Evolutionary conservation across 371 early-diverging fungal genomes (phyloP).

Genomic region (Blastocladiella emersonii): DNA sequence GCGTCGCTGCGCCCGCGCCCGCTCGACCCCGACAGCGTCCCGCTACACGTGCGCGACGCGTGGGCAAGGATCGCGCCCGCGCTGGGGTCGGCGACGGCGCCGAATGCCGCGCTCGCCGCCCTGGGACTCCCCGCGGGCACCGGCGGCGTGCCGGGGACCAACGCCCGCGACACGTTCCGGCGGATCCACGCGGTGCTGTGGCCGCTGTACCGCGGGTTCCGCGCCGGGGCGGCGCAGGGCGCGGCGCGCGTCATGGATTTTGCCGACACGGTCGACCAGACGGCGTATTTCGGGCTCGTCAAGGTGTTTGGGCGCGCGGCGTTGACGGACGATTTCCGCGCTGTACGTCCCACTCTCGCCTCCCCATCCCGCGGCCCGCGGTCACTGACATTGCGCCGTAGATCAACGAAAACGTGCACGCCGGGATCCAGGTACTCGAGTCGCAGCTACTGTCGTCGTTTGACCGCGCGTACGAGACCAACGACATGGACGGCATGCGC

Average conservation of each 20-base stretch:
- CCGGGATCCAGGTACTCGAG: slow-evolving; percentile 33
- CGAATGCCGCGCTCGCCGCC: not conserved
- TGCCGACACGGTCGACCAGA: not conserved
- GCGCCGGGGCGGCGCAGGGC: not conserved
- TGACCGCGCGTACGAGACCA: slow-evolving; percentile 58
- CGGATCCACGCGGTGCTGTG: not conserved
- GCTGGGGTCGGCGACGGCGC: not conserved
- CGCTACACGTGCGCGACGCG: not conserved
- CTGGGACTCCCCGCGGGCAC: not conserved
- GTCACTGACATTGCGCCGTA: not conserved
- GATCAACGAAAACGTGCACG: not conserved
- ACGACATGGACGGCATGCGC: slow-evolving; percentile 51
- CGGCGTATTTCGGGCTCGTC: not conserved
- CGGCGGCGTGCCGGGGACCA: not conserved
- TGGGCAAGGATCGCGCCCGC: not conserved
- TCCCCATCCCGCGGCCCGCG: too few species aligned
- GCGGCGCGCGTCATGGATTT: not conserved
- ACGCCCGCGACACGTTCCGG: not conserved
- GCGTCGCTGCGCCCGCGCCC: not conserved
- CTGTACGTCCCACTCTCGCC: not conserved
- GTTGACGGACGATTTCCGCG: not conserved
- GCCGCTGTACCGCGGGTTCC: not conserved
- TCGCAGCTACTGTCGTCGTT: slow-evolving; percentile 59
- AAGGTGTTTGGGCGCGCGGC: not conserved
- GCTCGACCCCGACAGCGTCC: not conserved